These are phyloP conservation scores for Penicillium simplicissimum DNA, from an alignment of 495 filamentous ascomycete genomes.

Conservation along the genomic window DNA sequence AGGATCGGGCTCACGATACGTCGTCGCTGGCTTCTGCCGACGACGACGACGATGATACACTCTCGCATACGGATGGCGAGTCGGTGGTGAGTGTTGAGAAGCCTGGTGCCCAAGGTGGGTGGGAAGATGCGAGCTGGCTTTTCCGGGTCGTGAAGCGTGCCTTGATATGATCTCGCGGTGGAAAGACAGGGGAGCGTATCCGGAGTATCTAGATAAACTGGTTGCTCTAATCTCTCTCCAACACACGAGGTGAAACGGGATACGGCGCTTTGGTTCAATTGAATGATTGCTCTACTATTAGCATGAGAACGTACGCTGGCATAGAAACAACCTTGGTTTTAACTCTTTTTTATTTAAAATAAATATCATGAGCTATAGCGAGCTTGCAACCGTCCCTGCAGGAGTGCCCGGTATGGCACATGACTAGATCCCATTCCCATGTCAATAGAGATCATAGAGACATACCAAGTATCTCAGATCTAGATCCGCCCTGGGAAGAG, in stretches of 20 bases:
- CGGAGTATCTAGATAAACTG: not conserved
- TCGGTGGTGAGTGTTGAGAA: constrained; percentile 37
- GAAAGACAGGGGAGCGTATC: not conserved
- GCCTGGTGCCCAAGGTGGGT: constrained; percentile 56
- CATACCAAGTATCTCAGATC: too few species aligned
- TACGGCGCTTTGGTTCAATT: not conserved
- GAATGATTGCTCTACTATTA: not conserved
- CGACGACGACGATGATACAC: constrained; percentile 29
- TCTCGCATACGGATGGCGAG: constrained; percentile 28
- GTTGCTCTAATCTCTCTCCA: not conserved
- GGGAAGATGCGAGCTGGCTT: constrained; percentile 86
- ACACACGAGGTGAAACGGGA: not conserved
- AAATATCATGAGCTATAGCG: constrained; percentile 4
- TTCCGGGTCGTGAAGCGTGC: constrained; percentile 74
- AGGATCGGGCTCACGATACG: constrained; percentile 10
- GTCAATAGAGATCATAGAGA: not conserved
- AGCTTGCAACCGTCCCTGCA: not conserved
- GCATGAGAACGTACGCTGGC: not conserved
- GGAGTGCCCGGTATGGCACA: not conserved
- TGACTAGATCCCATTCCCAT: not conserved
- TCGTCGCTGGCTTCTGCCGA: constrained; percentile 21
- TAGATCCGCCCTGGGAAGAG: not conserved
- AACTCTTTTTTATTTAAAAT: constrained; percentile 2
- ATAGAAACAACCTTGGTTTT: not conserved
- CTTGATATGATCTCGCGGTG: constrained; percentile 50